phyloP scores from a whole-genome alignment of 108 stramenopile species.

The Aurantiochytrium sp. region DNA sequence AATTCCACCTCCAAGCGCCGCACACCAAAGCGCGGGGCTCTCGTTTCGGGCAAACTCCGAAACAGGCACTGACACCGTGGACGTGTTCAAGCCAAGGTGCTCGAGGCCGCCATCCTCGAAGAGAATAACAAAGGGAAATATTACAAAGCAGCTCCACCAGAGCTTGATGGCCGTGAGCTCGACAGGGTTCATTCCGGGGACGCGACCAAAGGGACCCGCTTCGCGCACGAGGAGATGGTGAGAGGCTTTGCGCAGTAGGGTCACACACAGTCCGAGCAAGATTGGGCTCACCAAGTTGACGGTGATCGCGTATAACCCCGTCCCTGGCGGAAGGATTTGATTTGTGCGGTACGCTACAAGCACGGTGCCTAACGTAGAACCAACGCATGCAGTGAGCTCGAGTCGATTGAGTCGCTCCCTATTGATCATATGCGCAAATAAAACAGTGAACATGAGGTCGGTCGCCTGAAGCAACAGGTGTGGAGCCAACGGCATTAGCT shows the following conservation, averaged over 20 bases:
- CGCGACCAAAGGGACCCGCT: slow-evolving; percentile 19
- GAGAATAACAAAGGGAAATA: slow-evolving; percentile 26
- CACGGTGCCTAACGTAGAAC: slow-evolving; percentile 23
- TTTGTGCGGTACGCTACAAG: slow-evolving; percentile 21
- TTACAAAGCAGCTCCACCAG: slow-evolving; percentile 9
- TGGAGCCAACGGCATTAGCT: slow-evolving; percentile 32
- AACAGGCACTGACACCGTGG: not conserved
- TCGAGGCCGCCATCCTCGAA: slow-evolving; percentile 6
- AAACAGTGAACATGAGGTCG: slow-evolving; percentile 34
- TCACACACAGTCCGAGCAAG: slow-evolving; percentile 34
- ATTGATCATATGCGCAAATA: slow-evolving; percentile 18
- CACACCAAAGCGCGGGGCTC: not conserved
- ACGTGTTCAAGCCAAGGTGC: not conserved
- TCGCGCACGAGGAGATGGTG: slow-evolving; percentile 20
- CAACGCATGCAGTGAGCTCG: slow-evolving; percentile 16
- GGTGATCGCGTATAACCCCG: slow-evolving; percentile 13
- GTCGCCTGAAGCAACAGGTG: slow-evolving; percentile 38
- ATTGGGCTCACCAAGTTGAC: slow-evolving; percentile 34
- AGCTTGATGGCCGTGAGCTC: slow-evolving; percentile 38
- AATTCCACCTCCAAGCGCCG: slow-evolving; percentile 27
- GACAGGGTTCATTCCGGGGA: slow-evolving; percentile 16
- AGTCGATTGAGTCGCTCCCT: slow-evolving; percentile 2
- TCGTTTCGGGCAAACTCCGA: not conserved
- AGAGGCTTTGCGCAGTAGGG: slow-evolving; percentile 31
- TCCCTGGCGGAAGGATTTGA: not conserved